Evolutionary conservation across 2,329 filamentous ascomycete species (phyloP).

Genomic region (Bipolaris victoriae): DNA sequence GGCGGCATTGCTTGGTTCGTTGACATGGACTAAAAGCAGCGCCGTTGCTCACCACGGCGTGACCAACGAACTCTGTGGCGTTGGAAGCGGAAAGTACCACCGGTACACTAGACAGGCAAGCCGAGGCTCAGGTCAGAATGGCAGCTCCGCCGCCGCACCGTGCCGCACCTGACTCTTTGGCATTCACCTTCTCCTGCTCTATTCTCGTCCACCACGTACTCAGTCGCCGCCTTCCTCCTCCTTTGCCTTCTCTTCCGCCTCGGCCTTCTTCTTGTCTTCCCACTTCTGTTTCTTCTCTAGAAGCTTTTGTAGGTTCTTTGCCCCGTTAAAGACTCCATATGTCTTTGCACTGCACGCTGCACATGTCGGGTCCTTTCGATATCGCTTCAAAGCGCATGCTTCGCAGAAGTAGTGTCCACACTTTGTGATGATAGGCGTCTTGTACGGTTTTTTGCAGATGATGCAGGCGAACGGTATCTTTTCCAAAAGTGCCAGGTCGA

Average conservation of each 20-base stretch:
- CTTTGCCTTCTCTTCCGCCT: conserved; percentile 55
- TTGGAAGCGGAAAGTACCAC: background rate
- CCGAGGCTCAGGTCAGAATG: background rate
- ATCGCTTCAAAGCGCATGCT: conserved; percentile 82
- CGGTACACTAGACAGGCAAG: background rate
- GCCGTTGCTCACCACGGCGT: too few relatives aligned
- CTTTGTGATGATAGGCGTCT: conserved; percentile 80
- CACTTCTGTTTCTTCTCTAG: conserved; percentile 74
- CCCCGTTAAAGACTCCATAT: conserved; percentile 86
- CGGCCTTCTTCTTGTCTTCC: conserved; percentile 63
- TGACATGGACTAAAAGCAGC: background rate
- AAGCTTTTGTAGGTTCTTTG: conserved; percentile 81
- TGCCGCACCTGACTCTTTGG: background rate
- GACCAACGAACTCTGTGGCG: background rate
- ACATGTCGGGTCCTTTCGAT: conserved; percentile 84
- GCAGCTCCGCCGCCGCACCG: background rate
- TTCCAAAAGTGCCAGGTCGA: conserved; percentile 75
- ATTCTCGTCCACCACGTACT: conserved; percentile 1
- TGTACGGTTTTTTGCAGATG: conserved; percentile 81
- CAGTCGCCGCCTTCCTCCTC: conserved; percentile 32
- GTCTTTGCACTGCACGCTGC: conserved; percentile 85
- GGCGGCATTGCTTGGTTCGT: background rate
- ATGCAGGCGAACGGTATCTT: conserved; percentile 90
- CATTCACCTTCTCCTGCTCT: background rate
- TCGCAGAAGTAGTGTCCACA: conserved; percentile 98